Evolutionary conservation across 2,329 filamentous ascomycete genomes (phyloP).

Genomic region (Phialocephala sp.): DNA sequence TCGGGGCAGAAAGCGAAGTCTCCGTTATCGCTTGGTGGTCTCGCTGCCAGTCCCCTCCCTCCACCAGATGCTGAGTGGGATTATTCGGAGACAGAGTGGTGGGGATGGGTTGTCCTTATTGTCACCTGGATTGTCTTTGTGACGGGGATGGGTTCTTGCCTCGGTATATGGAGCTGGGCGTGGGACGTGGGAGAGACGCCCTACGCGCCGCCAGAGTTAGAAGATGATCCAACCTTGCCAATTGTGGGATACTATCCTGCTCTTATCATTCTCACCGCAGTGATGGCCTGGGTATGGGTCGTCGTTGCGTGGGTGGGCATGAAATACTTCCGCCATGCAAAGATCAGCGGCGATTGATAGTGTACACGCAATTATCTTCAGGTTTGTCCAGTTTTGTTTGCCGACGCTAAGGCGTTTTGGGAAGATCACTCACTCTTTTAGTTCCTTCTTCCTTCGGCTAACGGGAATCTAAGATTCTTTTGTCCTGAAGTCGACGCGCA

Average conservation of each 20-base stretch:
- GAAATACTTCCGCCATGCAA: conserved; percentile 99
- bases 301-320: conserved; percentile 97
- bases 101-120: conserved; percentile 92
- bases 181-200: conserved; percentile 98
- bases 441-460: no score
- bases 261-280: conserved; percentile 86
- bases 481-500: no score
- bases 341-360: conserved; percentile 62
- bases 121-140: conserved; percentile 97
- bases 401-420: no score
- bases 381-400: no score
- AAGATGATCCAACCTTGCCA: conserved; percentile 91
- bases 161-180: conserved; percentile 97
- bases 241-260: conserved; percentile 98
- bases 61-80: conserved; percentile 71
- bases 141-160: conserved; percentile 92
- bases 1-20: conserved; percentile 55
- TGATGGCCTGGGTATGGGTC: conserved; percentile 99
- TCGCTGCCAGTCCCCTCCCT: conserved; percentile 54
- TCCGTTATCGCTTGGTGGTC: conserved; percentile 61
- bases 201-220: conserved; percentile 91
- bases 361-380: neutral
- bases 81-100: conserved; percentile 95
- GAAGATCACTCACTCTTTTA: no score
- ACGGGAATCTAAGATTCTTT: no score